These are phyloP conservation scores for Pilaira anomala DNA, from an alignment of 192 early-diverging fungal species.

Conservation along the genomic window DNA sequence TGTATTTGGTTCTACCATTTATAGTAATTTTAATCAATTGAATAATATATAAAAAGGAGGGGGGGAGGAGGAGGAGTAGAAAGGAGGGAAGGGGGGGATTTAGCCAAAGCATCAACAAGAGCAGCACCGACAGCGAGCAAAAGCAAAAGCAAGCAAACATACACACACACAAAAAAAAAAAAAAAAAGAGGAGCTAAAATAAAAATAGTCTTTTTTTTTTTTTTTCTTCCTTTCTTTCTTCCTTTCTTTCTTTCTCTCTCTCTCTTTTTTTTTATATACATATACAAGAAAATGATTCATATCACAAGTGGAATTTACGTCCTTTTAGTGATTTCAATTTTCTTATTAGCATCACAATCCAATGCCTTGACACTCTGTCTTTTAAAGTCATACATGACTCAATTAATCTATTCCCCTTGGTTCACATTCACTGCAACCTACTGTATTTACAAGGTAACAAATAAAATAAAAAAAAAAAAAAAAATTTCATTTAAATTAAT, in stretches of 20 bases:
- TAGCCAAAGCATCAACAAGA: no score
- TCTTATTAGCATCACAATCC: background rate
- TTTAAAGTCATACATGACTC: background rate
- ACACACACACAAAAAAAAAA: no score
- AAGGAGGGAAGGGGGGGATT: no score
- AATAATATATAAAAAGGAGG: no score
- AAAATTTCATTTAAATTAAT: background rate
- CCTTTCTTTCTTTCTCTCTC: conserved; percentile 3
- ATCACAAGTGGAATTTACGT: background rate
- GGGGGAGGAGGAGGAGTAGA: no score
- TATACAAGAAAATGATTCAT: background rate
- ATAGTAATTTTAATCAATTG: no score
- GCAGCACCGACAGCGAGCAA: no score
- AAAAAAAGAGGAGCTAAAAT: conserved; percentile 13
- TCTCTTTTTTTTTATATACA: background rate
- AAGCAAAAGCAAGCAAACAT: no score
- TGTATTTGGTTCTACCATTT: no score
- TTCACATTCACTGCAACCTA: background rate
- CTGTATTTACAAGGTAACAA: conserved; percentile 13
- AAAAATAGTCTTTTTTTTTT: conserved; percentile 6
- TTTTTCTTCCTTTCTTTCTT: conserved; percentile 1
- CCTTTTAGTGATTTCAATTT: background rate
- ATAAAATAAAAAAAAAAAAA: no score
- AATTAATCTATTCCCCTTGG: background rate
- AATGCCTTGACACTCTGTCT: conserved; percentile 1